These are phyloP conservation scores for Solanum rostratum DNA, from an alignment of 257 asterid species.

Conservation along the genomic window DNA sequence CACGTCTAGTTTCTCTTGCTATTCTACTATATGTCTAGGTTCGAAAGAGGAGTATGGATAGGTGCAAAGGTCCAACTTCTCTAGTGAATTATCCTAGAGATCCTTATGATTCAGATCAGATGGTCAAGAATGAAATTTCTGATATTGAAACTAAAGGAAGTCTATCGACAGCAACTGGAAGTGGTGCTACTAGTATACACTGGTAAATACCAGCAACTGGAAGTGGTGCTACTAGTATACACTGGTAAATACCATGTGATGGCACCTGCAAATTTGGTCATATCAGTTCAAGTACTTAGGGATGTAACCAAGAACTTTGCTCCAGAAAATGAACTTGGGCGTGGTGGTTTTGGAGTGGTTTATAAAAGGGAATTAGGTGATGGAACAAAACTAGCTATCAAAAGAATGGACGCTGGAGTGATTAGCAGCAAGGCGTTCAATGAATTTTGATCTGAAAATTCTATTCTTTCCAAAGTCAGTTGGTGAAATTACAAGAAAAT, in stretches of 20 bases:
- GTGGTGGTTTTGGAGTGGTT: constrained; percentile 92
- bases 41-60: constrained; percentile 31
- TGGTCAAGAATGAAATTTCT: constrained; percentile 49
- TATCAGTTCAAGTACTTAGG: constrained; percentile 75
- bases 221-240: constrained; percentile 44
- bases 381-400: constrained; percentile 79
- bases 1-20: constrained; percentile 28
- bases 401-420: constrained; percentile 80
- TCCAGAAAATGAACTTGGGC: constrained; percentile 77
- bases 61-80: constrained; percentile 30
- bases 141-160: constrained; percentile 29
- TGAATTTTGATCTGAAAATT: constrained; percentile 73
- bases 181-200: too few relatives aligned
- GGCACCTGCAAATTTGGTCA: constrained; percentile 60
- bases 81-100: constrained; percentile 71
- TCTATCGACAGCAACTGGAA: constrained; percentile 25
- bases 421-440: constrained; percentile 55
- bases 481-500: too few relatives aligned
- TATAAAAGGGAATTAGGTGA: constrained; percentile 80
- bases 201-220: too few relatives aligned
- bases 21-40: constrained; percentile 36
- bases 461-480: constrained; percentile 84
- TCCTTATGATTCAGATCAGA: constrained; percentile 39
- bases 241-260: constrained; percentile 38
- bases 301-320: constrained; percentile 71